phyloP scores from a whole-genome alignment of 306 rosid genomes.

The Rosa persica region DNA sequence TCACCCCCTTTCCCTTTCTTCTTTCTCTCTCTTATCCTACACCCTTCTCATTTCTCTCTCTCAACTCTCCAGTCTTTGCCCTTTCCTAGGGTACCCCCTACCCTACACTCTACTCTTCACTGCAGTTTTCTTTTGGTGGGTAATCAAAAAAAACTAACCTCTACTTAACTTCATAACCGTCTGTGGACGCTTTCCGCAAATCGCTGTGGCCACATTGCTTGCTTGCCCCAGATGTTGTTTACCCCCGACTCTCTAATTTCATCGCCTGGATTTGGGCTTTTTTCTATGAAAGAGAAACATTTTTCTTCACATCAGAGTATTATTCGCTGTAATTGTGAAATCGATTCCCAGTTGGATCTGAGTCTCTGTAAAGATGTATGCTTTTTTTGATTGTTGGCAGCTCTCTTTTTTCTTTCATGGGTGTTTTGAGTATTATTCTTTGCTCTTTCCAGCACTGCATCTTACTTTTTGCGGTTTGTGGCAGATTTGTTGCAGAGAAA shows the following conservation, averaged over 20 bases:
- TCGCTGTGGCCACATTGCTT: conserved; percentile 18
- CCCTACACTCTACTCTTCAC: neutral
- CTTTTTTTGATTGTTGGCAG: neutral
- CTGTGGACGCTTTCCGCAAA: conserved; percentile 23
- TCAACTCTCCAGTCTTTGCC: conserved; percentile 40
- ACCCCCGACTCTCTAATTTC: neutral
- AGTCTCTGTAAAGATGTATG: conserved; percentile 68
- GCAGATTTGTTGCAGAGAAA: conserved; percentile 71
- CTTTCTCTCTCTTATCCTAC: conserved; percentile 41
- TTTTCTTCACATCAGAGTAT: too few species aligned
- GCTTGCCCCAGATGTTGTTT: conserved; percentile 10
- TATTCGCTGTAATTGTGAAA: neutral
- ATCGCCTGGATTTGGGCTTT: conserved; percentile 43
- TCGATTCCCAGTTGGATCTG: conserved; percentile 55
- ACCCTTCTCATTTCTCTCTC: conserved; percentile 17
- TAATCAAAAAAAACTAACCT: conserved; percentile 40
- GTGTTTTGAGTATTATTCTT: conserved; percentile 28
- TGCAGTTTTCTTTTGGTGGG: conserved; percentile 26
- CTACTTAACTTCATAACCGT: conserved; percentile 17
- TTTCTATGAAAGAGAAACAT: conserved; percentile 26
- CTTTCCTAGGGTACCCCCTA: conserved; percentile 51
- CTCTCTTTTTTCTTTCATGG: too few species aligned
- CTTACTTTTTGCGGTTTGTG: conserved; percentile 43
- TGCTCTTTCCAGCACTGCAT: conserved; percentile 29
- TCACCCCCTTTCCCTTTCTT: neutral